Conservation (phyloP, 2,329 filamentous ascomycete genomes). For the Diaporthe sp. region DNA sequence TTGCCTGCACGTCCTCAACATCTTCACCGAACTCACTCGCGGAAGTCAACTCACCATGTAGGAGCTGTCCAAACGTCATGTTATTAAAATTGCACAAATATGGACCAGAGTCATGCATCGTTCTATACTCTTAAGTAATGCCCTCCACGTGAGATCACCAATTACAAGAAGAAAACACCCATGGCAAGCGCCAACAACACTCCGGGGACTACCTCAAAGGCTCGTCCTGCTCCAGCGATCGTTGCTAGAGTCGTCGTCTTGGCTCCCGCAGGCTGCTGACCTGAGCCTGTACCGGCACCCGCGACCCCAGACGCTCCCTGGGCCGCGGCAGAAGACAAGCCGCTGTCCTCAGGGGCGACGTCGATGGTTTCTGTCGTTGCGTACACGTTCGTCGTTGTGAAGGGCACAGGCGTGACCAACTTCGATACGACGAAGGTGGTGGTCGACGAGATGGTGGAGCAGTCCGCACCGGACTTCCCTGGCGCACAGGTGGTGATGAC, state of each 20-base stretch:
- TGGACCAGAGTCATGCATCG: not conserved
- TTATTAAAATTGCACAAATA: not conserved
- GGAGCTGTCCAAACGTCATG: not conserved
- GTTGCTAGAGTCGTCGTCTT: not conserved
- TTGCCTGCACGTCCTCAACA: not conserved
- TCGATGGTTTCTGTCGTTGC: constrained; percentile 3
- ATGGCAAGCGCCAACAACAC: not conserved
- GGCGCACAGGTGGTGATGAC: not conserved
- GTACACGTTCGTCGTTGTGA: not conserved
- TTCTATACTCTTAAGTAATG: not conserved
- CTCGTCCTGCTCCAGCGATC: constrained; percentile 13
- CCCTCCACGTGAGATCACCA: no score
- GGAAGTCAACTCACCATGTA: not conserved
- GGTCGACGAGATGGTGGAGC: constrained; percentile 16
- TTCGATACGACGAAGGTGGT: not conserved
- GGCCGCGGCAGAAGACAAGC: not conserved
- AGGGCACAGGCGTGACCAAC: not conserved
- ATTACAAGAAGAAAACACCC: not conserved
- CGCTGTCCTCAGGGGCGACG: not conserved
- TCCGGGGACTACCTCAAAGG: not conserved
- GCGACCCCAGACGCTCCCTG: constrained; percentile 19
- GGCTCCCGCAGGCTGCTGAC: not conserved
- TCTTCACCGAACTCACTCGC: not conserved
- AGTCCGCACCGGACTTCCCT: constrained; percentile 7
- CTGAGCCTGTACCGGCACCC: constrained; percentile 6